phyloP scores from a whole-genome alignment of 2,329 filamentous ascomycete species.

The Neofusicoccum laricinum region DNA sequence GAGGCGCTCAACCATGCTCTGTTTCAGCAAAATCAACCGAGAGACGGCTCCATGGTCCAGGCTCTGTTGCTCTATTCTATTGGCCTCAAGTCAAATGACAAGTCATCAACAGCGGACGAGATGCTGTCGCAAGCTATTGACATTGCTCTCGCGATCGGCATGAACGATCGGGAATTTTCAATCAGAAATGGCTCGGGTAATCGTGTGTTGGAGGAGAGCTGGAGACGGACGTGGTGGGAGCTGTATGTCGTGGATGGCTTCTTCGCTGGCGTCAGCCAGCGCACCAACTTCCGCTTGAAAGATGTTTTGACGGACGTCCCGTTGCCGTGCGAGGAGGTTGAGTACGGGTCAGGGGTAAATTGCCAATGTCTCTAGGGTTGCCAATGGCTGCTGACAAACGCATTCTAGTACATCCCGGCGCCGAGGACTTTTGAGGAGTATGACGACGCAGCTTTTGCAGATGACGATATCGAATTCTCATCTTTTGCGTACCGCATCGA shows the following conservation, averaged over 20 bases:
- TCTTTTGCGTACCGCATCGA: conserved; percentile 85
- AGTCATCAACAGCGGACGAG: conserved; percentile 65
- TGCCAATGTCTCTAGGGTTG: not conserved
- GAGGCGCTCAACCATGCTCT: conserved; percentile 33
- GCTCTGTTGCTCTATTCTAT: conserved; percentile 74
- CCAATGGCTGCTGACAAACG: conserved; percentile 6
- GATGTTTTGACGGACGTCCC: conserved; percentile 65
- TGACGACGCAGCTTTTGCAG: conserved; percentile 72
- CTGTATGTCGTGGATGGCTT: conserved; percentile 79
- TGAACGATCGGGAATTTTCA: conserved; percentile 70
- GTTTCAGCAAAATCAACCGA: conserved; percentile 28
- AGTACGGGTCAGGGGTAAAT: conserved; percentile 52
- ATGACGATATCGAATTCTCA: conserved; percentile 69
- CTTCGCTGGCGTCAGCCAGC: conserved; percentile 74
- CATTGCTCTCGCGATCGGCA: conserved; percentile 70
- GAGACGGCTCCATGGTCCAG: conserved; percentile 63
- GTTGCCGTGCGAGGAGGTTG: conserved; percentile 79
- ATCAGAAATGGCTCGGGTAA: conserved; percentile 61
- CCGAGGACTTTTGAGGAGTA: conserved; percentile 65
- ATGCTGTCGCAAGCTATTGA: conserved; percentile 67
- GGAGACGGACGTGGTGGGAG: conserved; percentile 90
- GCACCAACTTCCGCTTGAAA: conserved; percentile 67
- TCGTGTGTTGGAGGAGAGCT: conserved; percentile 73
- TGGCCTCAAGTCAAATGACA: conserved; percentile 71
- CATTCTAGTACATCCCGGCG: conserved; percentile 31